These are phyloP conservation scores for Lodderomyces oxycetoniae DNA, from an alignment of 1,139 yeast species.

Conservation along the genomic window DNA sequence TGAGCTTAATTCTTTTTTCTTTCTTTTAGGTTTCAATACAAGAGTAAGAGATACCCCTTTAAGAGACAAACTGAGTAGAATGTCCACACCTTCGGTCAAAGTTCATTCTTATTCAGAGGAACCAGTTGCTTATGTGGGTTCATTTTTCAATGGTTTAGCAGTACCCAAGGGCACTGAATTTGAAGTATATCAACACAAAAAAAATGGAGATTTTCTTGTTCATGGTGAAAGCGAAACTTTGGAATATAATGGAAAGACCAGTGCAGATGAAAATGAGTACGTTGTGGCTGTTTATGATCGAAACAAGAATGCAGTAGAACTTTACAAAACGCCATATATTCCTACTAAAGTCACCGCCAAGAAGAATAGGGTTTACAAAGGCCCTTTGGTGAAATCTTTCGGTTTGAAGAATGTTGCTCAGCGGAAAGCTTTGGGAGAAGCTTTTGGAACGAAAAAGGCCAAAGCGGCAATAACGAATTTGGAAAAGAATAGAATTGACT, in stretches of 20 bases:
- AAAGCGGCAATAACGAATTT: conserved; percentile 80
- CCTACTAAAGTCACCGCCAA: conserved; percentile 53
- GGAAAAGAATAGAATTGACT: conserved; percentile 81
- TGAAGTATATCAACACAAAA: conserved; percentile 57
- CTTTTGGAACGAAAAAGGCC: conserved; percentile 96
- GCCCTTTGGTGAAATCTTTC: conserved; percentile 58
- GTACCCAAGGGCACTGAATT: conserved; percentile 66
- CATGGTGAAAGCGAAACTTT: conserved; percentile 78
- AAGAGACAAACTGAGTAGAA: too few relatives aligned
- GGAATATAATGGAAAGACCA: conserved; percentile 63
- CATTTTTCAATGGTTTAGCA: conserved; percentile 71
- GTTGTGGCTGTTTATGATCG: conserved; percentile 72
- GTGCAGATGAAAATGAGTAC: conserved; percentile 38
- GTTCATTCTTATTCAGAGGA: conserved; percentile 18
- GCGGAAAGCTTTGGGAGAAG: conserved; percentile 85
- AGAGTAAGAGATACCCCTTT: too few relatives aligned
- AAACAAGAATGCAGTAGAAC: conserved; percentile 50
- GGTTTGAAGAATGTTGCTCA: conserved; percentile 54
- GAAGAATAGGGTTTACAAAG: conserved; percentile 45
- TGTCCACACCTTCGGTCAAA: conserved; percentile 6
- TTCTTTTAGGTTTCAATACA: too few relatives aligned
- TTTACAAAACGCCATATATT: conserved; percentile 57
- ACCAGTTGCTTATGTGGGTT: conserved; percentile 42
- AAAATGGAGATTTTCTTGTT: conserved; percentile 41
- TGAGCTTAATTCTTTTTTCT: too few relatives aligned